phyloP scores from a whole-genome alignment of 1,139 yeast genomes.

The Pichia sp. region DNA sequence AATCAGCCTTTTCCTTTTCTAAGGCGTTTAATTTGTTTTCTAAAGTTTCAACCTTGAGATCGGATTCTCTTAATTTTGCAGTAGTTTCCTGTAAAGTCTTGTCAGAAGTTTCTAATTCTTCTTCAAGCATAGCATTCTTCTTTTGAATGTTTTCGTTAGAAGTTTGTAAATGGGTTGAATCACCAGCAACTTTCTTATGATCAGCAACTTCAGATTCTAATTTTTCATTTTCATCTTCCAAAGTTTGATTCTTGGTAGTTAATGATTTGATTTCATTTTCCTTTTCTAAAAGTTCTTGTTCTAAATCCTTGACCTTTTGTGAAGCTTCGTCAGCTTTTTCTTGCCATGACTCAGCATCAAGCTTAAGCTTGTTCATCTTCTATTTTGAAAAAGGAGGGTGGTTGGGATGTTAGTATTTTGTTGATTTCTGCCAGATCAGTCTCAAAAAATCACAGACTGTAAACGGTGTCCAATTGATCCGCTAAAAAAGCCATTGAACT shows the following conservation, averaged over 20 bases:
- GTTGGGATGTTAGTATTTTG: constrained; percentile 4
- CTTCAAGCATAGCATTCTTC: constrained; percentile 89
- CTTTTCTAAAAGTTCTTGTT: constrained; percentile 84
- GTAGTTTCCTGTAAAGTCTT: constrained; percentile 89
- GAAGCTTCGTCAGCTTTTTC: constrained; percentile 88
- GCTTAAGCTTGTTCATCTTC: constrained; percentile 86
- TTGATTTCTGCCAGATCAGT: neutral
- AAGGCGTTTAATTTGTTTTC: constrained; percentile 91
- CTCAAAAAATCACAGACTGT: neutral
- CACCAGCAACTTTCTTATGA: constrained; percentile 86
- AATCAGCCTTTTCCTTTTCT: constrained; percentile 86
- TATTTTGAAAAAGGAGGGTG: constrained; percentile 21
- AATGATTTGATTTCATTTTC: constrained; percentile 93
- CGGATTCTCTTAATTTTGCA: constrained; percentile 90
- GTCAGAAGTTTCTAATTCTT: constrained; percentile 89
- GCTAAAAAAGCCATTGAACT: neutral
- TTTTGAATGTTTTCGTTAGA: constrained; percentile 86
- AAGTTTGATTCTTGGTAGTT: constrained; percentile 83
- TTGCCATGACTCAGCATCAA: constrained; percentile 96
- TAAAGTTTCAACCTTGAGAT: constrained; percentile 92
- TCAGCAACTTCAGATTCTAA: constrained; percentile 74
- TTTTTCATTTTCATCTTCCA: constrained; percentile 88
- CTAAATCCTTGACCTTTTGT: constrained; percentile 77
- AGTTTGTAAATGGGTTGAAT: constrained; percentile 82
- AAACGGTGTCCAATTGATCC: neutral